Base-by-base conservation (phyloP, 192 early-diverging fungal species). In the Rhizoclosmatium globosum region DNA sequence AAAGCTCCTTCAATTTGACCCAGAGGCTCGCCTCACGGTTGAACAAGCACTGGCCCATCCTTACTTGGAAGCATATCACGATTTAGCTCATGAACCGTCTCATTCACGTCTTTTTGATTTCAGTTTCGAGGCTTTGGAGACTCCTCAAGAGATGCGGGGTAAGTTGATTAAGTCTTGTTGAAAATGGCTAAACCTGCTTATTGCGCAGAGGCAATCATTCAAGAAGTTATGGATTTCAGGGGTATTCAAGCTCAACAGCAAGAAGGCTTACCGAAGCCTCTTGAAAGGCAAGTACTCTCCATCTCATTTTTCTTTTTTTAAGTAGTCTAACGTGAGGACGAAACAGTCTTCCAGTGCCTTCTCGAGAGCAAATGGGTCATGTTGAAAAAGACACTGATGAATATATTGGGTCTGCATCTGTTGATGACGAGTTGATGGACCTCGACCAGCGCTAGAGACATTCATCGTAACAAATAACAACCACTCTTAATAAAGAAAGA, bases 61-160 rank as follows among this genome's bases (percentile, higher is more conserved):
- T 69, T 99, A 98, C 82, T 84, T 99, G 67, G 91, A 92, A 72
- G 91, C 93, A 6, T 97, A 97, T 84, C 97, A 99, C 83, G 96
- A 97, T 71, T 87, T 91, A 56, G 92, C 89, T 17, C 95, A 95
- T 68, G 97, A 98, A 85, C 95, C 95, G 9, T 74, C 82, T 43
- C 93, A 95, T 71, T 77, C 85, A 38, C 82, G 87, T 38, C 60
- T 77, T 4, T 95, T 95, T 89, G 95, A 96, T 77, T 96, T 96
- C 80, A 85, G 89, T 2, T 97, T 97, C 82, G 95, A 97, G 85
- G 73, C 84, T 42, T 84, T 92, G 4, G 90, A 96, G 47, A 80
- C 83, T 7, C 89, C 94, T 47, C 92, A 93, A 13, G 94, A 95
- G 64, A 95, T 97, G 92, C 92, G 89, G 80, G 79, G 89, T 82